These are phyloP conservation scores for Metschnikowia gelsemii DNA, from an alignment of 805 yeast genomes.

Conservation along the genomic window DNA sequence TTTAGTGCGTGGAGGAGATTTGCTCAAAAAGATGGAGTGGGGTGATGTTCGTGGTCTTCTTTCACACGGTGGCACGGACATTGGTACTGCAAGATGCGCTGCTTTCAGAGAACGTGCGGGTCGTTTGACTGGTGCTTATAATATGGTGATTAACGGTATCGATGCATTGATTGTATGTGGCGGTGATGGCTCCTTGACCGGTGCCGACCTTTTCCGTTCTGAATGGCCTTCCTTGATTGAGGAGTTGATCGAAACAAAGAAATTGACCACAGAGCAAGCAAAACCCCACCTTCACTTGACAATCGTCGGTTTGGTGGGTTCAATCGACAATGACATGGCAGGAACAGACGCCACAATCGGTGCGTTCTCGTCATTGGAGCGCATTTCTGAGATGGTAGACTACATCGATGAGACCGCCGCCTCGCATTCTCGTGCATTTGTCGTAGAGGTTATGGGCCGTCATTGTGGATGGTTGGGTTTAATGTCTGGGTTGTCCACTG, in stretches of 20 bases:
- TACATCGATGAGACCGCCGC: constrained; percentile 97
- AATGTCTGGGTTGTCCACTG: constrained; percentile 96
- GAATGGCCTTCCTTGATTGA: constrained; percentile 91
- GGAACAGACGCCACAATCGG: constrained; percentile 96
- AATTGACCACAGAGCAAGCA: constrained; percentile 57
- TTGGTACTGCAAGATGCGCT: constrained; percentile 93
- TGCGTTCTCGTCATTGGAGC: constrained; percentile 87
- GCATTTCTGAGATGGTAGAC: constrained; percentile 92
- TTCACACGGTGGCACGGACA: constrained; percentile 89
- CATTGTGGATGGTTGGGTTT: constrained; percentile 99
- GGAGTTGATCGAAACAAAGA: constrained; percentile 60
- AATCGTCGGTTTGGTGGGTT: constrained; percentile 93
- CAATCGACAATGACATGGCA: constrained; percentile 98
- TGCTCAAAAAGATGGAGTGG: constrained; percentile 80
- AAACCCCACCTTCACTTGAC: constrained; percentile 68
- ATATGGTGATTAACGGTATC: constrained; percentile 82
- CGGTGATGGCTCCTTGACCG: constrained; percentile 98
- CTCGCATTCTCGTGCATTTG: constrained; percentile 96
- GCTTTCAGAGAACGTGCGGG: constrained; percentile 86
- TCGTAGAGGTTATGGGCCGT: constrained; percentile 98
- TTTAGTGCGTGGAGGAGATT: constrained; percentile 78
- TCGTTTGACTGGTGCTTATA: constrained; percentile 76
- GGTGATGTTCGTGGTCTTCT: constrained; percentile 93
- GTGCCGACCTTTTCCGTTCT: constrained; percentile 89
- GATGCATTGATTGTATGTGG: constrained; percentile 96